A percentile compares a stretch with the other conserved stretches of the same genome.
These are phyloP conservation scores for Rubroshorea leprosula DNA, from an alignment of 345 rosid genomes.

Conservation along the genomic window DNA sequence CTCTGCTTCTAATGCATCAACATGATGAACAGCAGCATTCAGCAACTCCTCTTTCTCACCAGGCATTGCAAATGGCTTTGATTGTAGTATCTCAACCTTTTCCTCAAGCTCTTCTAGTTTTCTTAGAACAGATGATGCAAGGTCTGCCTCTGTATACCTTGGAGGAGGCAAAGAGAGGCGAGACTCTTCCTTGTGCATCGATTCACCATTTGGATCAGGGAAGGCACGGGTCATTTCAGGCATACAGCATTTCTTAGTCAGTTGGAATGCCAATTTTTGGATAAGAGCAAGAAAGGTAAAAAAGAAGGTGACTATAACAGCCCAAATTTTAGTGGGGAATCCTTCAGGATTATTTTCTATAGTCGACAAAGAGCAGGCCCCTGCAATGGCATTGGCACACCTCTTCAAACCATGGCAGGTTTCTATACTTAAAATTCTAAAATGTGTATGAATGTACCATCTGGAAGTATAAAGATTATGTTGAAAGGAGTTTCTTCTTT, in stretches of 20 bases:
- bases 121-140: slow-evolving; percentile 44
- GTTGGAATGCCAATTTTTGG: slow-evolving; percentile 26
- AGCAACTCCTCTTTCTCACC: slow-evolving; percentile 81
- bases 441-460: neutral
- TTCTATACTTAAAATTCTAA: neutral
- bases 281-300: slow-evolving; percentile 29
- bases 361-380: slow-evolving; percentile 17
- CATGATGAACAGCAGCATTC: slow-evolving; percentile 76
- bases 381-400: slow-evolving; percentile 34
- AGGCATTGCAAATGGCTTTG: slow-evolving; percentile 67
- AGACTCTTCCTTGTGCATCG: slow-evolving; percentile 31
- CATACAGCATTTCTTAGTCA: slow-evolving; percentile 19
- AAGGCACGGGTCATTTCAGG: slow-evolving; percentile 24
- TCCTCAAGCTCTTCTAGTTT: slow-evolving; percentile 71
- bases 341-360: slow-evolving; percentile 26
- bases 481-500: neutral
- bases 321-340: slow-evolving; percentile 29
- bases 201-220: slow-evolving; percentile 22
- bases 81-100: slow-evolving; percentile 54
- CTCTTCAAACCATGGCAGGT: slow-evolving; percentile 1
- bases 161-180: slow-evolving; percentile 50
- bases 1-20: slow-evolving; percentile 85
- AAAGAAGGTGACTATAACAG: slow-evolving; percentile 38
- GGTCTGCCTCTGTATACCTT: slow-evolving; percentile 31
- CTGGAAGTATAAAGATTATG: slow-evolving; percentile 2